A percentile compares a stretch with the other conserved stretches of the same genome.
Conservation (phyloP, 441 rosid genomes). For the Biscutella laevigata region DNA sequence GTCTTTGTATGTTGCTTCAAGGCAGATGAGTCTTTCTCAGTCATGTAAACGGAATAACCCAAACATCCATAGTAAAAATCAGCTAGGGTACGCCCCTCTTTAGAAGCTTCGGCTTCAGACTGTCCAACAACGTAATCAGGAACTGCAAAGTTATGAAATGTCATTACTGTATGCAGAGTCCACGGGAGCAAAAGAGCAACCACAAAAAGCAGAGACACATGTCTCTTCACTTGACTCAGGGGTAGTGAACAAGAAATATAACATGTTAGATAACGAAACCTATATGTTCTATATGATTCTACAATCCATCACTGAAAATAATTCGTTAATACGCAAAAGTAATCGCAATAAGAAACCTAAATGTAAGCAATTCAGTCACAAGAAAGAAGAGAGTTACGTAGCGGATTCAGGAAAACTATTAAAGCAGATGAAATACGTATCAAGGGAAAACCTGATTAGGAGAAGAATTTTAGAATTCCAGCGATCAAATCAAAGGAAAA, state of each 20-base stretch:
- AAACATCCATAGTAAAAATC: constrained; percentile 60
- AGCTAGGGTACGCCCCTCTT: constrained; percentile 33
- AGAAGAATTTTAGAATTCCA: neutral
- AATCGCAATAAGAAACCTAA: neutral
- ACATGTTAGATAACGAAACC: too few relatives aligned
- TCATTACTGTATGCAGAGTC: neutral
- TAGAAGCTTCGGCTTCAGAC: constrained; percentile 41
- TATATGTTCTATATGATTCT: neutral
- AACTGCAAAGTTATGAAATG: constrained; percentile 21
- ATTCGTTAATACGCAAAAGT: neutral
- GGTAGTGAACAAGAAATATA: neutral
- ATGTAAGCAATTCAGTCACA: neutral
- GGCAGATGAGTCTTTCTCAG: constrained; percentile 28
- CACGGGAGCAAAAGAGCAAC: neutral
- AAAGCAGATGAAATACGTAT: neutral
- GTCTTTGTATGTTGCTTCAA: constrained; percentile 31
- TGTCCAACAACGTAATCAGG: constrained; percentile 39
- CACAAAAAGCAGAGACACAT: neutral
- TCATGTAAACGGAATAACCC: constrained; percentile 47
- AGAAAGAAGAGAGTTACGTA: neutral
- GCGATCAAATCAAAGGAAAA: neutral
- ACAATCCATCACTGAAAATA: neutral
- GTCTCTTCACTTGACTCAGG: neutral
- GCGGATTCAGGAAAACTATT: neutral
- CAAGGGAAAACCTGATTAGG: neutral